These are phyloP conservation scores for Phyllostachys edulis DNA, from an alignment of 176 grass and related monocot genomes.

Conservation along the genomic window DNA sequence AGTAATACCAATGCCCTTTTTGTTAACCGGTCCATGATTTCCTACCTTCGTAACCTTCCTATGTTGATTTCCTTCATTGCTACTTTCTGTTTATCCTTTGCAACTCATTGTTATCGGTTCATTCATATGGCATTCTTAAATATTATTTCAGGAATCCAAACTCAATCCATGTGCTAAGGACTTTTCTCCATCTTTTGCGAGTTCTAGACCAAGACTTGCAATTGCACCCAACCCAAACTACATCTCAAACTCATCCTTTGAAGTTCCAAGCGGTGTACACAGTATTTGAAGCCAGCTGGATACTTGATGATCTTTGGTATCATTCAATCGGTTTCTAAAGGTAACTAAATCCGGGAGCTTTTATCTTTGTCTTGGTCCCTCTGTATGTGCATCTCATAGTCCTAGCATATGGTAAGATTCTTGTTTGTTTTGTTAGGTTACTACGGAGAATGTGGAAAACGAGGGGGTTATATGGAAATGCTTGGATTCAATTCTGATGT, in stretches of 20 bases:
- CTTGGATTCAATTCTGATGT: constrained; percentile 88
- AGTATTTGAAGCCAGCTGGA: constrained; percentile 55
- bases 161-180: constrained; percentile 87
- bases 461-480: constrained; percentile 97
- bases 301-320: constrained; percentile 74
- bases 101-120: no score
- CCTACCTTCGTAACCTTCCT: not conserved
- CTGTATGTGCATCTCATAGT: not conserved
- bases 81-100: no score
- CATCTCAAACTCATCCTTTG: constrained; percentile 39
- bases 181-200: constrained; percentile 77
- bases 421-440: constrained; percentile 56
- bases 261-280: constrained; percentile 51
- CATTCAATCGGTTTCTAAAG: constrained; percentile 94
- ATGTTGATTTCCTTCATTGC: no score
- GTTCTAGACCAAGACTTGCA: constrained; percentile 40
- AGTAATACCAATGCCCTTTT: not conserved
- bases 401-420: not conserved
- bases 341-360: no score
- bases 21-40: not conserved
- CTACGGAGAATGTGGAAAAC: constrained; percentile 98
- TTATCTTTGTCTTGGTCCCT: no score
- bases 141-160: constrained; percentile 78
- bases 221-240: constrained; percentile 50
- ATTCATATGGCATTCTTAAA: not conserved